Percentiles rank a stretch among this genome's conserved stretches.
phyloP scores from a whole-genome alignment of 441 rosid genomes.

The Aquilaria agallochum region DNA sequence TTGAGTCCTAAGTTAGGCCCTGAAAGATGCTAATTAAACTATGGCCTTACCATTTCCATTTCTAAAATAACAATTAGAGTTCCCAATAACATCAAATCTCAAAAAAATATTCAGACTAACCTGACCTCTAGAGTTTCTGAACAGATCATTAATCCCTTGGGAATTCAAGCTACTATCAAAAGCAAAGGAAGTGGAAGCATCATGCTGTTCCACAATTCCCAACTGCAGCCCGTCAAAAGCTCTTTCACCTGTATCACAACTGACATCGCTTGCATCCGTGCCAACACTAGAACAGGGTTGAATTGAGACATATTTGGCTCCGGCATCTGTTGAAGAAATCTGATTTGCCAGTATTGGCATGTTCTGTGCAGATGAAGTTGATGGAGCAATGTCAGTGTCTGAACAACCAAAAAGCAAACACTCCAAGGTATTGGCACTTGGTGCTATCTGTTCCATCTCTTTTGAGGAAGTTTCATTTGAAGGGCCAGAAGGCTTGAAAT shows the following conservation, averaged over 20 bases:
- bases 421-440: constrained; percentile 54
- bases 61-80: too few relatives aligned
- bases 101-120: constrained; percentile 19
- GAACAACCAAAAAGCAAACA: constrained; percentile 59
- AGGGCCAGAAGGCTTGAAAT: constrained; percentile 25
- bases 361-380: constrained; percentile 17
- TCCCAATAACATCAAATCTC: too few relatives aligned
- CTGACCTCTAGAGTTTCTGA: constrained; percentile 25
- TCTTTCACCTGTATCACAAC: constrained; percentile 14
- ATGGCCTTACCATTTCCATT: too few relatives aligned
- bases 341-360: constrained; percentile 15
- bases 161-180: constrained; percentile 13
- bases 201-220: constrained; percentile 21
- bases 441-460: constrained; percentile 23
- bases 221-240: constrained; percentile 20
- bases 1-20: too few relatives aligned
- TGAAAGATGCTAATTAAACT: too few relatives aligned
- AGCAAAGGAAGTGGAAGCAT: constrained; percentile 21
- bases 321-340: constrained; percentile 15
- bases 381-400: constrained; percentile 17
- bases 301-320: constrained; percentile 19
- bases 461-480: constrained; percentile 25
- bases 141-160: constrained; percentile 18
- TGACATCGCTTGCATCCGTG: constrained; percentile 16
- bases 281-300: constrained; percentile 20